Evolutionary conservation across 2,329 filamentous ascomycete genomes (phyloP).

Genomic region (Cladosporium sp.): DNA sequence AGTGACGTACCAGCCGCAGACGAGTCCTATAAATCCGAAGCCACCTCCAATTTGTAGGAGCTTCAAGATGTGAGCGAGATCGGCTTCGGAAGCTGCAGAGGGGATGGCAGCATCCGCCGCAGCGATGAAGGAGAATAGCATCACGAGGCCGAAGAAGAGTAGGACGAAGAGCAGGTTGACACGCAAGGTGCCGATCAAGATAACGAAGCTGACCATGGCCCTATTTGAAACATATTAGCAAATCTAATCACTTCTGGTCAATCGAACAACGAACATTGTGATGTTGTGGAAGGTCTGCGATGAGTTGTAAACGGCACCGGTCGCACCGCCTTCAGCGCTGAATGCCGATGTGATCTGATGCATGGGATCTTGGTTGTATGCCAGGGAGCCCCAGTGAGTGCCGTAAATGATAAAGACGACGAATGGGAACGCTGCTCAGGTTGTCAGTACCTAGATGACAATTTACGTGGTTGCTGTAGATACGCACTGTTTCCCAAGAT

Average conservation of each 20-base stretch:
- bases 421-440: constrained; percentile 28
- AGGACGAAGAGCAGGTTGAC: constrained; percentile 32
- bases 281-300: constrained; percentile 34
- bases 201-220: constrained; percentile 32
- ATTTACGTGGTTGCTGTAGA: background rate
- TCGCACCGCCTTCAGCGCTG: constrained; percentile 22
- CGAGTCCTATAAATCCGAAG: constrained; percentile 31
- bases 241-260: background rate
- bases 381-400: constrained; percentile 32
- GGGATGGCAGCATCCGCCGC: constrained; percentile 32
- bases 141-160: constrained; percentile 32
- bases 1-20: constrained; percentile 30
- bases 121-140: constrained; percentile 34
- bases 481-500: constrained; percentile 33
- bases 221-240: constrained; percentile 15
- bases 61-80: constrained; percentile 26
- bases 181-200: constrained; percentile 31
- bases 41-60: constrained; percentile 33
- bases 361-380: constrained; percentile 32
- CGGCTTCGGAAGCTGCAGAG: constrained; percentile 24
- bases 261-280: constrained; percentile 26
- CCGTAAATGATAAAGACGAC: constrained; percentile 36
- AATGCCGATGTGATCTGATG: constrained; percentile 27
- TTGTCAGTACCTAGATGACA: background rate
- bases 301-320: constrained; percentile 29